Evolutionary conservation across 2,329 filamentous ascomycete species (phyloP).

Genomic region (Acarospora socialis): DNA sequence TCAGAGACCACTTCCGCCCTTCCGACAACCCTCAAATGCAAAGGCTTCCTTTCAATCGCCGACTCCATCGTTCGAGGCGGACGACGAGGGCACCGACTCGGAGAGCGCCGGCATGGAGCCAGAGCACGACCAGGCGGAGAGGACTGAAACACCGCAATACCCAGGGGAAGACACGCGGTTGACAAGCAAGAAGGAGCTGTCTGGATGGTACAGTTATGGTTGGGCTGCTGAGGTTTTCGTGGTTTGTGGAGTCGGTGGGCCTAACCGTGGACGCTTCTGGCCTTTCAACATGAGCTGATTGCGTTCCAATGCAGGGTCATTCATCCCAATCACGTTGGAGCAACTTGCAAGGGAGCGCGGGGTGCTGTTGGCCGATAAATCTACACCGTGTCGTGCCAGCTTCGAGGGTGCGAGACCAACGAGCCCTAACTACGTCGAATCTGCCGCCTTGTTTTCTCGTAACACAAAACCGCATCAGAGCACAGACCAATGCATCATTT

Average conservation of each 20-base stretch:
- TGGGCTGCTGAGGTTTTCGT: slow-evolving; percentile 96
- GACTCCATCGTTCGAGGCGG: slow-evolving; percentile 51
- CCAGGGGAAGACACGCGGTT: slow-evolving; percentile 74
- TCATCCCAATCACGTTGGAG: slow-evolving; percentile 90
- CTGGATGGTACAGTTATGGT: slow-evolving; percentile 90
- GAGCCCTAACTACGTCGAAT: slow-evolving; percentile 15
- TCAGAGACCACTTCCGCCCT: slow-evolving; percentile 24
- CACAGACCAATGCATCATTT: slow-evolving; percentile 62
- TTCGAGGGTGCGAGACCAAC: slow-evolving; percentile 32
- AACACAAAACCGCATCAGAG: slow-evolving; percentile 15
- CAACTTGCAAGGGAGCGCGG: slow-evolving; percentile 87
- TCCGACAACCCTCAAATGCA: slow-evolving; percentile 23
- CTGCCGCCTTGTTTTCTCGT: slow-evolving; percentile 14
- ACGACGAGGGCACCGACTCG: slow-evolving; percentile 43
- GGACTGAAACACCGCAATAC: slow-evolving; percentile 37
- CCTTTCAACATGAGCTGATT: slow-evolving; percentile 11
- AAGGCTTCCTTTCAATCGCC: slow-evolving; percentile 44
- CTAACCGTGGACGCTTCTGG: slow-evolving; percentile 5
- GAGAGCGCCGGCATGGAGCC: slow-evolving; percentile 23
- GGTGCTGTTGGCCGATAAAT: slow-evolving; percentile 64
- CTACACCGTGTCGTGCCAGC: slow-evolving; percentile 56
- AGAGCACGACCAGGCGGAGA: slow-evolving; percentile 19
- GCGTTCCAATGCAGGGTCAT: slow-evolving; percentile 48
- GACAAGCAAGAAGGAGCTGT: slow-evolving; percentile 74
- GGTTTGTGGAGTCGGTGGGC: slow-evolving; percentile 62